Conservation (phyloP, 2,329 filamentous ascomycete species). For the Cladophialophora yegresii region DNA sequence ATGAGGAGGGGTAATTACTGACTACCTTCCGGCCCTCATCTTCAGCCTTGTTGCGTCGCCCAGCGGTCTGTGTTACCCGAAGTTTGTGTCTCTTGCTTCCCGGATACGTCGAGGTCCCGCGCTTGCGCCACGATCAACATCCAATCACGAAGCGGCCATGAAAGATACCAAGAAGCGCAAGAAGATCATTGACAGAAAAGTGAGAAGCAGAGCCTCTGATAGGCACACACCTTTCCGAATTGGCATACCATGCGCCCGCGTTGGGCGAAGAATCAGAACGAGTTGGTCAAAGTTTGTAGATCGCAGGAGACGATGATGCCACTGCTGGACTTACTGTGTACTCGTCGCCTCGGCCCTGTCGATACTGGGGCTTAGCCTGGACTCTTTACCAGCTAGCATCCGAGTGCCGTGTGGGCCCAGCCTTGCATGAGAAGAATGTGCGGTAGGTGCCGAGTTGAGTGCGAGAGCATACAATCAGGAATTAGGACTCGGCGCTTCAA, state of each 20-base stretch:
- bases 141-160: slow-evolving; percentile 19
- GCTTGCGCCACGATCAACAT: slow-evolving; percentile 20
- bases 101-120: slow-evolving; percentile 9
- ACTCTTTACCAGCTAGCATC: neutral
- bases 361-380: neutral
- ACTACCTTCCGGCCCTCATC: neutral
- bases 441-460: neutral
- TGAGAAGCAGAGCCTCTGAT: neutral
- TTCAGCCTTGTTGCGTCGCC: slow-evolving; percentile 7
- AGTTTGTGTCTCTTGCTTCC: neutral
- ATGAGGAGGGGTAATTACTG: neutral
- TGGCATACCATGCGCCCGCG: neutral
- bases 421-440: neutral
- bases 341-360: neutral
- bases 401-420: neutral
- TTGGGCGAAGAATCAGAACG: neutral
- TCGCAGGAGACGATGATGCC: neutral
- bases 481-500: neutral
- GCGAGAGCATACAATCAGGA: neutral
- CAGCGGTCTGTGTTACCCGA: slow-evolving; percentile 1
- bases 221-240: slow-evolving; percentile 4
- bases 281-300: neutral
- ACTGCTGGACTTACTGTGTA: neutral
- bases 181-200: neutral
- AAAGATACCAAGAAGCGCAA: neutral